A percentile compares a stretch with the other conserved stretches of the same genome.
Conservation (phyloP, 352 stramenopile genomes). For the Saprolegnia diclina region DNA sequence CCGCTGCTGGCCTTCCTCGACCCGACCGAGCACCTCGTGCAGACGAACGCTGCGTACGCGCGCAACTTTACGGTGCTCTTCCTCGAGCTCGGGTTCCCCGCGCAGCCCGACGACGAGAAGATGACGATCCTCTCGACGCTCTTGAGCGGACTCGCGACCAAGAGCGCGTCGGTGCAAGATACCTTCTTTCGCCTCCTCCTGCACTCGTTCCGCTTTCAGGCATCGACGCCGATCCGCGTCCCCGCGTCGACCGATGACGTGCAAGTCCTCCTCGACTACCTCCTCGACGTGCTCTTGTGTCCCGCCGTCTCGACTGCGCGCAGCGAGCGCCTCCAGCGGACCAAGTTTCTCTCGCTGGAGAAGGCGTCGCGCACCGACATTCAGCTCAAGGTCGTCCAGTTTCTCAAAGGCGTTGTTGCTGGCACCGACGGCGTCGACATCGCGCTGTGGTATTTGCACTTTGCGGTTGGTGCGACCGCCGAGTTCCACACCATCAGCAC, state of each 20-base stretch:
- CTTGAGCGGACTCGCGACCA: conserved; percentile 32
- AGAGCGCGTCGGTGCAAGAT: conserved; percentile 46
- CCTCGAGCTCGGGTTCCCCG: conserved; percentile 65
- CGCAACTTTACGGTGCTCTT: conserved; percentile 71
- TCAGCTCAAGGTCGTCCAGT: conserved; percentile 51
- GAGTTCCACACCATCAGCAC: conserved; percentile 61
- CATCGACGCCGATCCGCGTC: conserved; percentile 24
- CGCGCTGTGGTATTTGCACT: conserved; percentile 43
- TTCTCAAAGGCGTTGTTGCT: conserved; percentile 39
- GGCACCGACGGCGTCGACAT: conserved; percentile 31
- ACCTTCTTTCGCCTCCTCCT: conserved; percentile 60
- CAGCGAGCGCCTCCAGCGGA: conserved; percentile 45
- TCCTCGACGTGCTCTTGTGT: conserved; percentile 63
- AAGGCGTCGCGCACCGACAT: conserved; percentile 51
- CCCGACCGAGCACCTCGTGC: conserved; percentile 25
- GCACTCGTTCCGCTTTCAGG: conserved; percentile 37
- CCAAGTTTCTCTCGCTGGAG: conserved; percentile 38
- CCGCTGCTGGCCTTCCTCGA: conserved; percentile 43
- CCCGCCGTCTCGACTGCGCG: conserved; percentile 34
- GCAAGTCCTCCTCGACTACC: conserved; percentile 57
- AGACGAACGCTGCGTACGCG: conserved; percentile 35
- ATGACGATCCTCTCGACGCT: conserved; percentile 36
- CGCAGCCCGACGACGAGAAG: conserved; percentile 41
- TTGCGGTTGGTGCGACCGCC: conserved; percentile 50
- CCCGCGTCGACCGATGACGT: conserved; percentile 27